phyloP scores from a whole-genome alignment of 163 green algal species.

The Scenedesmus sp. region DNA sequence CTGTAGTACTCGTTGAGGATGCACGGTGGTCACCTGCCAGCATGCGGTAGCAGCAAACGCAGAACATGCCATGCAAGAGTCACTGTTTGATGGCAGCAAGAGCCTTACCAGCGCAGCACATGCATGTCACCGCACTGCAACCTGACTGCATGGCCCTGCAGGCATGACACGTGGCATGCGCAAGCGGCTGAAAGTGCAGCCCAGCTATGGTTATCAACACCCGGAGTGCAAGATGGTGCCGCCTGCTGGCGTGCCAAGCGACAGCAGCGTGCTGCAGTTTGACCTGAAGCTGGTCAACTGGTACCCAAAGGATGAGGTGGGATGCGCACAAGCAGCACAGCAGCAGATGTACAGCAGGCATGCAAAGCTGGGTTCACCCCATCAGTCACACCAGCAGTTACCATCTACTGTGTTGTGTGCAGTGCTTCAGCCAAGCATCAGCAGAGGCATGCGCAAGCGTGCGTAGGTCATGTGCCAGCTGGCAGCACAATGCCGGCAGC shows the following conservation, averaged over 20 bases:
- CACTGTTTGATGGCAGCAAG: too few species aligned
- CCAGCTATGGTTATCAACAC: constrained; percentile 78
- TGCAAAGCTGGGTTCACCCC: background rate
- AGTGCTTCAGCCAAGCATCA: background rate
- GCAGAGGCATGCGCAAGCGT: background rate
- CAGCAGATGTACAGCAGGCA: background rate
- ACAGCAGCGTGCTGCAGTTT: constrained; percentile 58
- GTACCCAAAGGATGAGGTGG: background rate
- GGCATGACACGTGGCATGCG: constrained; percentile 73
- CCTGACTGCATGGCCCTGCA: constrained; percentile 17
- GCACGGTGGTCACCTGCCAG: too few species aligned
- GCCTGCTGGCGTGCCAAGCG: constrained; percentile 53
- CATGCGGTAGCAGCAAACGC: too few species aligned
- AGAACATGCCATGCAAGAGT: background rate
- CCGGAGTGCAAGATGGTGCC: constrained; percentile 71
- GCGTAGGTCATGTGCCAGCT: background rate
- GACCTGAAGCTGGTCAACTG: constrained; percentile 68
- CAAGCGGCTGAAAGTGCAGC: constrained; percentile 74
- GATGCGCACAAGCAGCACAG: background rate
- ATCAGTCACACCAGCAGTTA: background rate
- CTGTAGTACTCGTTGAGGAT: too few species aligned
- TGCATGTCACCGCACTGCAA: background rate
- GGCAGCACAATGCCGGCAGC: background rate
- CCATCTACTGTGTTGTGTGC: background rate
- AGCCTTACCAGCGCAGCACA: background rate